These are phyloP conservation scores for Neofusicoccum cordaticola DNA, from an alignment of 2,329 filamentous ascomycete genomes.

Conservation along the genomic window DNA sequence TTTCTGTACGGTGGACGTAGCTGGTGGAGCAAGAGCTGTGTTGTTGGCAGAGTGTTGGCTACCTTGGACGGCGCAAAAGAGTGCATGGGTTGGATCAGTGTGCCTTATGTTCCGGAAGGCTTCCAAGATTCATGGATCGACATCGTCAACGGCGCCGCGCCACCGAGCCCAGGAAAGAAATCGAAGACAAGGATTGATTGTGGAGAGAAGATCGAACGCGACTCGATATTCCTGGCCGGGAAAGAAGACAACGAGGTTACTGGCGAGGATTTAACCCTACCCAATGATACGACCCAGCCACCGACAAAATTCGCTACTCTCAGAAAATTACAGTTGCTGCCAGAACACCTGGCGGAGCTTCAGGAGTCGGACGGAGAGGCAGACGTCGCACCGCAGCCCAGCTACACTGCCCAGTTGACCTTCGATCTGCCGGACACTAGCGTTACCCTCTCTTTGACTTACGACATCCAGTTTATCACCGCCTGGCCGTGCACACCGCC, in stretches of 20 bases:
- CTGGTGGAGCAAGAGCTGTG: constrained; percentile 58
- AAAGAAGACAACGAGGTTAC: constrained; percentile 21
- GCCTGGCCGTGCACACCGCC: constrained; percentile 51
- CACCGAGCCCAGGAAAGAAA: constrained; percentile 23
- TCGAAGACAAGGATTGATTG: constrained; percentile 38
- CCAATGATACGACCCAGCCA: constrained; percentile 27
- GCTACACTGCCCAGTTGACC: constrained; percentile 31
- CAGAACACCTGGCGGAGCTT: not conserved
- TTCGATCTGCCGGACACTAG: constrained; percentile 28
- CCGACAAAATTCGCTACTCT: not conserved
- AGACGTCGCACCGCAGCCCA: constrained; percentile 21
- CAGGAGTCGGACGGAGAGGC: not conserved
- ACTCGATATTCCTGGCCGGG: constrained; percentile 22
- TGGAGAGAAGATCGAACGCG: constrained; percentile 29
- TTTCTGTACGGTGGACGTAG: constrained; percentile 50
- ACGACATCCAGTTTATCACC: constrained; percentile 55
- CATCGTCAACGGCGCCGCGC: constrained; percentile 34
- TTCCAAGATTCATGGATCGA: constrained; percentile 51
- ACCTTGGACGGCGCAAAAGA: constrained; percentile 44
- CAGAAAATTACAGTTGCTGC: constrained; percentile 1
- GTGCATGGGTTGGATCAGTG: constrained; percentile 56
- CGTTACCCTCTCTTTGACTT: constrained; percentile 38
- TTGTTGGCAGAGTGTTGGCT: constrained; percentile 54
- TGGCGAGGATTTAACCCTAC: constrained; percentile 38
- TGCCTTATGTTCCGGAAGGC: constrained; percentile 40